Percentiles rank a stretch among this genome's conserved stretches.
phyloP scores from a whole-genome alignment of 768 basidiomycete genomes.

The Lactifluus hygrophoroides region DNA sequence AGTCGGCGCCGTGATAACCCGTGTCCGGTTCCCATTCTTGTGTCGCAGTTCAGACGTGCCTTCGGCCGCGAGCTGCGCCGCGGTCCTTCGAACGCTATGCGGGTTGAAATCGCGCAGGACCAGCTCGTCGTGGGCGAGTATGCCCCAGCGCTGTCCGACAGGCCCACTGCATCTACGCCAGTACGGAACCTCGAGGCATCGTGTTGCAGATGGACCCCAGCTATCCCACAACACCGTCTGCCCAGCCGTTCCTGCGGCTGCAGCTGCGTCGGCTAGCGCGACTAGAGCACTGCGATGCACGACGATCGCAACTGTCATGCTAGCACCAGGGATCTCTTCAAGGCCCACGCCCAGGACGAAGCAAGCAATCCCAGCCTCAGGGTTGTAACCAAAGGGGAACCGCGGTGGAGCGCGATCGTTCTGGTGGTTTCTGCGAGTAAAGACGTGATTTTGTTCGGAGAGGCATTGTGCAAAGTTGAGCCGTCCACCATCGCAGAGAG shows the following conservation, averaged over 20 bases:
- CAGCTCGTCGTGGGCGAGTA: neutral
- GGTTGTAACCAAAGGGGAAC: neutral
- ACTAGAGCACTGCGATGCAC: neutral
- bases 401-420: neutral
- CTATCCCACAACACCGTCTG: neutral
- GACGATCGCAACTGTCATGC: constrained; percentile 8
- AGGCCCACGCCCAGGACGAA: constrained; percentile 11
- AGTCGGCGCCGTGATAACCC: constrained; percentile 1
- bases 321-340: constrained; percentile 7
- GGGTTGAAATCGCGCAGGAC: constrained; percentile 5
- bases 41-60: neutral
- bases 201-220: neutral
- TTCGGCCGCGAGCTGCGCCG: neutral
- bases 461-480: constrained; percentile 4
- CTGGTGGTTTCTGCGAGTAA: neutral
- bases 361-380: neutral
- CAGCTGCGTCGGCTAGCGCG: neutral
- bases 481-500: constrained; percentile 3
- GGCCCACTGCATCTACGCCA: constrained; percentile 2
- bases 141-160: neutral
- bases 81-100: neutral
- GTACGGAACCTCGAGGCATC: constrained; percentile 1
- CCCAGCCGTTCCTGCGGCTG: neutral
- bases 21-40: constrained; percentile 4
- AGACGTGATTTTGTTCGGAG: constrained; percentile 1